These are phyloP conservation scores for Coemansia sp. DNA, from an alignment of 192 early-diverging fungal genomes.

Conservation along the genomic window DNA sequence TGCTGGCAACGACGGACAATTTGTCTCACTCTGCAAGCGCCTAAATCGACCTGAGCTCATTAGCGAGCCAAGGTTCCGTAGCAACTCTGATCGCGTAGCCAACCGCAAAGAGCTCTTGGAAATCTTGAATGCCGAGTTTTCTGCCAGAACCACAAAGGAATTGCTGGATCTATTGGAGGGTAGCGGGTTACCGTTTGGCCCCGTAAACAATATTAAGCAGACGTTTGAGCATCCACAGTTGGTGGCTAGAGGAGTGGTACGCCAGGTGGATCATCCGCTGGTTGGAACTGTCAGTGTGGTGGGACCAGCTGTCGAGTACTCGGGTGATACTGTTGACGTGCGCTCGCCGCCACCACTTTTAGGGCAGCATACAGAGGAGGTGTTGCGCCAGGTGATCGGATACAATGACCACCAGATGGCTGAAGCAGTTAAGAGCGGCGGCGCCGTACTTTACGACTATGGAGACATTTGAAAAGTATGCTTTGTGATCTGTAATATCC, in stretches of 20 bases:
- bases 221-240: conserved; percentile 78
- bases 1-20: conserved; percentile 87
- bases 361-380: conserved; percentile 85
- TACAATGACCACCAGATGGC: conserved; percentile 61
- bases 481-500: too few species aligned
- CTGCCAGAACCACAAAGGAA: conserved; percentile 49
- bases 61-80: conserved; percentile 53
- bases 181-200: conserved; percentile 76
- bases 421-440: conserved; percentile 17
- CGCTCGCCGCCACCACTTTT: conserved; percentile 68
- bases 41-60: conserved; percentile 54
- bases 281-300: conserved; percentile 75
- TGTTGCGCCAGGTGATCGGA: conserved; percentile 62
- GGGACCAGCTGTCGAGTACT: conserved; percentile 75
- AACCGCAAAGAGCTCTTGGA: conserved; percentile 64
- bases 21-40: conserved; percentile 58
- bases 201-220: conserved; percentile 71
- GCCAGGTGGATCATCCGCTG: conserved; percentile 76
- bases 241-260: conserved; percentile 64
- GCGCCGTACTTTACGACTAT: conserved; percentile 19
- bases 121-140: conserved; percentile 55
- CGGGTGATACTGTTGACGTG: conserved; percentile 59
- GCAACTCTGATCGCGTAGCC: conserved; percentile 70
- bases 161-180: conserved; percentile 66
- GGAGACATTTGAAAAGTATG: too few species aligned